These are phyloP conservation scores for Moesziomyces parantarcticus DNA, from an alignment of 1,284 basidiomycete species.

Conservation along the genomic window DNA sequence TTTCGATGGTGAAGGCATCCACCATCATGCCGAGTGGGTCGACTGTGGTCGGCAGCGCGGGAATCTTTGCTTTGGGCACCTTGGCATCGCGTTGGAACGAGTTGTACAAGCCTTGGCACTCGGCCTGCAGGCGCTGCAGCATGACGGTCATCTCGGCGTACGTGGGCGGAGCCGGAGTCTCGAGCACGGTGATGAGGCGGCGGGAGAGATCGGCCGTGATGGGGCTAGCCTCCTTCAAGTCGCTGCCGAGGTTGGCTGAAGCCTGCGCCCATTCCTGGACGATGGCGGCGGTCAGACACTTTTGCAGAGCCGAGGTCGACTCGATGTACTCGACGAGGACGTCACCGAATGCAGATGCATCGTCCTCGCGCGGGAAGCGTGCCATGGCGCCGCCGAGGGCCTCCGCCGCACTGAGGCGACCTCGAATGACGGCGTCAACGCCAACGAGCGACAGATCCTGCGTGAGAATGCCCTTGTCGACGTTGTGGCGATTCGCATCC, in stretches of 20 bases:
- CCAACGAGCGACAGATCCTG: constrained; percentile 89
- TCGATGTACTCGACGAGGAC: constrained; percentile 82
- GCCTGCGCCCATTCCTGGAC: constrained; percentile 88
- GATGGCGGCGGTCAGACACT: constrained; percentile 83
- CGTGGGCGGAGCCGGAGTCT: constrained; percentile 77
- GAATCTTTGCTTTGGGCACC: constrained; percentile 81
- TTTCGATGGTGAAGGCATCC: constrained; percentile 82
- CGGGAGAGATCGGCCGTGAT: constrained; percentile 70
- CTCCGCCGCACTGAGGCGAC: constrained; percentile 81
- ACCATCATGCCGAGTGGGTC: constrained; percentile 75
- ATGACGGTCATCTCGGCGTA: constrained; percentile 92
- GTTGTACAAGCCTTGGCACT: constrained; percentile 82
- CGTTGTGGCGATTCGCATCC: constrained; percentile 75
- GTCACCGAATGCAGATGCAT: constrained; percentile 68
- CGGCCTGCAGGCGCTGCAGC: constrained; percentile 81
- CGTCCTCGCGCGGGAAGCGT: constrained; percentile 73
- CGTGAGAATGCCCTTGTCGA: constrained; percentile 93
- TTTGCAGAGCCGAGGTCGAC: constrained; percentile 90
- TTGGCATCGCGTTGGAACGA: constrained; percentile 87
- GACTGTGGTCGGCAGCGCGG: constrained; percentile 80
- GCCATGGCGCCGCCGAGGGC: constrained; percentile 81
- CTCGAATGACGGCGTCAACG: constrained; percentile 82
- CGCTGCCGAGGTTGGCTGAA: constrained; percentile 27
- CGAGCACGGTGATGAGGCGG: constrained; percentile 79
- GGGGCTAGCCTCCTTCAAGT: constrained; percentile 41